These are phyloP conservation scores for Trichoderma sp. DNA, from an alignment of 2,329 filamentous ascomycete genomes.

Conservation along the genomic window DNA sequence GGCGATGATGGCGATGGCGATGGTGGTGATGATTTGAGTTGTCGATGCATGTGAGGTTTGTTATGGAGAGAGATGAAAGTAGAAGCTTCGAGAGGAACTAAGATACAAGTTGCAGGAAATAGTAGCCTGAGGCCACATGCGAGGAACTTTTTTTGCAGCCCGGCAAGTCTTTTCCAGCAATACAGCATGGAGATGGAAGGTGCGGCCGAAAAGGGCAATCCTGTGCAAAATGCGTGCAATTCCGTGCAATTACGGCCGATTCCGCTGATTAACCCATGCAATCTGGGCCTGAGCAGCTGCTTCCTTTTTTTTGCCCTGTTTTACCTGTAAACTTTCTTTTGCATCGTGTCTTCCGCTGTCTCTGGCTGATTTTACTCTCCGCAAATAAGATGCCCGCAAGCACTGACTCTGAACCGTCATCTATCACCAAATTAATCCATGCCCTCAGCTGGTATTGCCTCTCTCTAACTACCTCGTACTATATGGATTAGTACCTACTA, in stretches of 20 bases:
- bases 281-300: background rate
- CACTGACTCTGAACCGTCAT: background rate
- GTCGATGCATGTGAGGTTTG: background rate
- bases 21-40: background rate
- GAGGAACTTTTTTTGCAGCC: background rate
- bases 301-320: background rate
- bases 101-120: background rate
- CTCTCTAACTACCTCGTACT: no score
- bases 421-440: background rate
- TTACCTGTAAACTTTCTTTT: background rate
- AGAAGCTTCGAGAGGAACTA: background rate
- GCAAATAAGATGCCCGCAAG: background rate
- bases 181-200: background rate
- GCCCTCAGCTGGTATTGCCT: background rate
- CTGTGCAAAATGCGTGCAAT: background rate
- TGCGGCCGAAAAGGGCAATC: background rate
- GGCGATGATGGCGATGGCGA: background rate
- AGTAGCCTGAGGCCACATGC: background rate
- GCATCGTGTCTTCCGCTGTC: background rate
- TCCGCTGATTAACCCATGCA: background rate
- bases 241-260: background rate
- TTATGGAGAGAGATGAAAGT: background rate
- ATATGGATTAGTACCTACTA: no score
- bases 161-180: background rate
- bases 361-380: conserved; percentile 3